Conservation (phyloP, 2,329 filamentous ascomycete genomes). For the Onygenales sp. region DNA sequence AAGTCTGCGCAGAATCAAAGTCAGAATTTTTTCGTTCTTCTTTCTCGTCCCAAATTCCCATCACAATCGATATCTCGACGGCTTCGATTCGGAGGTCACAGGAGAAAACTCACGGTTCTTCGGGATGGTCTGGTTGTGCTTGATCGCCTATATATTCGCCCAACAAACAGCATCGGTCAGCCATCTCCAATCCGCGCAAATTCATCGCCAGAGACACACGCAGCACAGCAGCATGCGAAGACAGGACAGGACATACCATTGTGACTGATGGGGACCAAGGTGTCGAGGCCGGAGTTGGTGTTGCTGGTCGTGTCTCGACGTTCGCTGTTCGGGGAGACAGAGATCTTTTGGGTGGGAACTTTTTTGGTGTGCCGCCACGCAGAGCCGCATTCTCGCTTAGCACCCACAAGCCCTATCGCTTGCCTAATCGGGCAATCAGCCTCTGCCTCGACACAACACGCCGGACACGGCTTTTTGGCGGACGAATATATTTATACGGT, state of each 20-base stretch:
- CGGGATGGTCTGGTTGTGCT: constrained; percentile 98
- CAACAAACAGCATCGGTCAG: constrained; percentile 15
- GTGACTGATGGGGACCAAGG: constrained; percentile 46
- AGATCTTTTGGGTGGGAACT: constrained; percentile 26
- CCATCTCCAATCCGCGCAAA: neutral
- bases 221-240: neutral
- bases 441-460: neutral
- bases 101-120: constrained; percentile 67
- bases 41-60: neutral
- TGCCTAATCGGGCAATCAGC: constrained; percentile 10
- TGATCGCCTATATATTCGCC: constrained; percentile 64
- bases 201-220: neutral
- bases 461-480: too few species aligned
- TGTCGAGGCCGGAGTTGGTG: constrained; percentile 29
- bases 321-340: constrained; percentile 22
- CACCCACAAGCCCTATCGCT: constrained; percentile 19
- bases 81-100: neutral
- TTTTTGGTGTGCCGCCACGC: constrained; percentile 35
- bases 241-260: constrained; percentile 32
- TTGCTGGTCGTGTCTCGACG: constrained; percentile 38
- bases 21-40: neutral
- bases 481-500: too few species aligned
- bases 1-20: constrained; percentile 55
- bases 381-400: constrained; percentile 34
- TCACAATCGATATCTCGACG: neutral